phyloP scores from a whole-genome alignment of 148 eudicot genomes.

The Rheum nobile region DNA sequence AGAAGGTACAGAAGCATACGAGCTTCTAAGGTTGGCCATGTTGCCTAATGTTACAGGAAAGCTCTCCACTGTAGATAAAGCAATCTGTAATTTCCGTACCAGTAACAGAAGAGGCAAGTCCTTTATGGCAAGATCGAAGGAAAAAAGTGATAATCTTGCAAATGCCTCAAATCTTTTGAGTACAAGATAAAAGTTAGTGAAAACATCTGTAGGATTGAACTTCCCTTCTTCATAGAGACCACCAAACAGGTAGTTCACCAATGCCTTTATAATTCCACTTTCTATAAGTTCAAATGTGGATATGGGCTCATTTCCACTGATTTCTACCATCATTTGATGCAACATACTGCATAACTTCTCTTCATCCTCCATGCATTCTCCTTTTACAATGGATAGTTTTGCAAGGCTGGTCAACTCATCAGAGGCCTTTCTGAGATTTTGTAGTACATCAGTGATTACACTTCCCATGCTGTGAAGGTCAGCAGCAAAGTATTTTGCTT shows the following conservation, averaged over 20 bases:
- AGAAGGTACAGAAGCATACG: slow-evolving; percentile 68
- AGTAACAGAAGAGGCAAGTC: slow-evolving; percentile 33
- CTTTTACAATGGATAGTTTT: slow-evolving; percentile 16
- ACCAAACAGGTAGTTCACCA: slow-evolving; percentile 48
- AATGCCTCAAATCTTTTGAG: slow-evolving; percentile 60
- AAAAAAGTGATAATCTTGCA: slow-evolving; percentile 48
- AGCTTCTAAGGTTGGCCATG: slow-evolving; percentile 32
- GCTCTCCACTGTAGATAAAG: slow-evolving; percentile 64
- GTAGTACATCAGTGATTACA: slow-evolving; percentile 55
- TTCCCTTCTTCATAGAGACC: slow-evolving; percentile 26
- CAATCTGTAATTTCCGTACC: slow-evolving; percentile 56
- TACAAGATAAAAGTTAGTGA: slow-evolving; percentile 15
- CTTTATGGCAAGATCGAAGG: slow-evolving; percentile 22
- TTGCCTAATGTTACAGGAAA: slow-evolving; percentile 51
- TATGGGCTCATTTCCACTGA: slow-evolving; percentile 55
- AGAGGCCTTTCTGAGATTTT: slow-evolving; percentile 55
- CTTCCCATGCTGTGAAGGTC: slow-evolving; percentile 34
- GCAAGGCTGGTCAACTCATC: slow-evolving; percentile 36
- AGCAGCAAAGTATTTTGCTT: slow-evolving; percentile 35
- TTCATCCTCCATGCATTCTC: slow-evolving; percentile 23
- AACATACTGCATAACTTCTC: slow-evolving; percentile 41
- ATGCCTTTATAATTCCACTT: slow-evolving; percentile 73
- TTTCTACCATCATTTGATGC: slow-evolving; percentile 45
- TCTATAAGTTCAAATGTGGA: slow-evolving; percentile 92
- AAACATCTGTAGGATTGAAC: slow-evolving; percentile 13